phyloP scores from a whole-genome alignment of 331 rosid species.

The Arachis monticola region DNA sequence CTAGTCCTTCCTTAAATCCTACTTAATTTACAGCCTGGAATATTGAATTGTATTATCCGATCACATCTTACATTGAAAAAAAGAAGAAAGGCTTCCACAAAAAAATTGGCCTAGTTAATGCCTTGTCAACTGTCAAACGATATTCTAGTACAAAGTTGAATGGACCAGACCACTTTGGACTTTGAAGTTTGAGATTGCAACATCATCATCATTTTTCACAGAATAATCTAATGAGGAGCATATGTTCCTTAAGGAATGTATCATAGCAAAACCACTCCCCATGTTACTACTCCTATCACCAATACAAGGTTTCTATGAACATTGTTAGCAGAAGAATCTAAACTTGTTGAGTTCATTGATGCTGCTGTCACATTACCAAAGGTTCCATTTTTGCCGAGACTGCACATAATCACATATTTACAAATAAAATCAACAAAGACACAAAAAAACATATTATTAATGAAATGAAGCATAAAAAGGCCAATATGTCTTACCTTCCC shows the following conservation, averaged over 20 bases:
- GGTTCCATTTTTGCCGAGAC: conserved; percentile 68
- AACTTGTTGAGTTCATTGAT: conserved; percentile 67
- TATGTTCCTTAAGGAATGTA: conserved; percentile 7
- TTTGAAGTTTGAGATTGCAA: conserved; percentile 1
- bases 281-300: conserved; percentile 48
- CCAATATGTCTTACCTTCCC: conserved; percentile 57
- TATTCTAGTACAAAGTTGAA: conserved; percentile 57
- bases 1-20: background rate
- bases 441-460: background rate
- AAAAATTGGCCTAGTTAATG: background rate
- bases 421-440: conserved; percentile 12
- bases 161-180: conserved; percentile 5
- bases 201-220: conserved; percentile 43
- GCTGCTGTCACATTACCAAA: conserved; percentile 66
- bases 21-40: background rate
- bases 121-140: background rate
- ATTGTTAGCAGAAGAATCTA: conserved; percentile 56
- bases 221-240: conserved; percentile 40
- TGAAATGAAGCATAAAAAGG: conserved; percentile 27
- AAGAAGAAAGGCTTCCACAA: background rate
- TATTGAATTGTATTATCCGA: background rate
- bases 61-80: background rate
- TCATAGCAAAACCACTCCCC: conserved; percentile 51
- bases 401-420: conserved; percentile 51
- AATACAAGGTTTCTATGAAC: conserved; percentile 44